phyloP scores from a whole-genome alignment of 306 rosid genomes.

The Canavalia gladiata region DNA sequence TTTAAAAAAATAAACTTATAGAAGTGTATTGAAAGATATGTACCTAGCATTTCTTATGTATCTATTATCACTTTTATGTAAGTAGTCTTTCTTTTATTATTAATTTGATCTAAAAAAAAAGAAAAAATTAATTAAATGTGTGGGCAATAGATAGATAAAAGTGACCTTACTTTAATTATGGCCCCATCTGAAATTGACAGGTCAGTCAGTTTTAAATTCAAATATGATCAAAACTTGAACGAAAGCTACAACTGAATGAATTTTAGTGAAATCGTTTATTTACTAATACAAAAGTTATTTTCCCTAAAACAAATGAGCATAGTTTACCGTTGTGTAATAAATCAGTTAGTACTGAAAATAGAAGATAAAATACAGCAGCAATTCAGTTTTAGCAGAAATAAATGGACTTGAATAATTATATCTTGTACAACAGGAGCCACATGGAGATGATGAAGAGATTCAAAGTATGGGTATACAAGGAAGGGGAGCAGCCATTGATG shows the following conservation, averaged over 20 bases:
- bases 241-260: background rate
- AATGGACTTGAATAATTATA: background rate
- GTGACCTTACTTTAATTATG: too few relatives aligned
- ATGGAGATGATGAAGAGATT: constrained; percentile 72
- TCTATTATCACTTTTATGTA: too few relatives aligned
- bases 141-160: too few relatives aligned
- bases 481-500: constrained; percentile 69
- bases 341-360: background rate
- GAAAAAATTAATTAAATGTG: too few relatives aligned
- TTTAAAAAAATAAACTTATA: too few relatives aligned
- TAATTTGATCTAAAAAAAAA: too few relatives aligned
- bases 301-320: background rate
- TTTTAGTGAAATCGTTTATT: background rate
- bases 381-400: background rate
- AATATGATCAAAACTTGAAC: background rate
- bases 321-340: background rate
- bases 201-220: background rate
- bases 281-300: background rate
- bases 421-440: constrained; percentile 58
- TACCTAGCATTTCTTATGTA: too few relatives aligned
- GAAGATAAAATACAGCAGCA: background rate
- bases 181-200: too few relatives aligned
- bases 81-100: too few relatives aligned
- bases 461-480: constrained; percentile 70
- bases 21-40: too few relatives aligned